phyloP scores from a whole-genome alignment of 1,284 basidiomycete genomes.

The Stereum hirsutum region DNA sequence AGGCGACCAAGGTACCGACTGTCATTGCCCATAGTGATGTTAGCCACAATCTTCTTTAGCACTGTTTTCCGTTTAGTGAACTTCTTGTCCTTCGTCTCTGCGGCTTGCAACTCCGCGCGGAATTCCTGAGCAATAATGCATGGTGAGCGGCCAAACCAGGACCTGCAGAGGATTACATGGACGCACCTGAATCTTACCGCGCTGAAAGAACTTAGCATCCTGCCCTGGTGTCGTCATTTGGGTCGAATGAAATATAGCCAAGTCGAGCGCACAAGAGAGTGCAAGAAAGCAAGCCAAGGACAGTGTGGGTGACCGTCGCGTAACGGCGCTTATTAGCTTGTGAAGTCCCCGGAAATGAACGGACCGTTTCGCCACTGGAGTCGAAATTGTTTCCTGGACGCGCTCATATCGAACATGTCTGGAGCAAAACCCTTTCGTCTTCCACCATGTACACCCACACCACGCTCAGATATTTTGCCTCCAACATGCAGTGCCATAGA shows the following conservation, averaged over 20 bases:
- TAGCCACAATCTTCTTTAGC: constrained; percentile 92
- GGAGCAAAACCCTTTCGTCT: neutral
- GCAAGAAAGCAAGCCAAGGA: neutral
- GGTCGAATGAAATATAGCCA: too few species aligned
- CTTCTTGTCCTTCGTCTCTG: constrained; percentile 91
- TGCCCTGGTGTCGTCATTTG: constrained; percentile 68
- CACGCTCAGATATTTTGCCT: constrained; percentile 26
- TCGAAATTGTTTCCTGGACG: too few species aligned
- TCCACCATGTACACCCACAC: constrained; percentile 16
- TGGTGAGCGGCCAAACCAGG: constrained; percentile 10
- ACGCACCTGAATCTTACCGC: constrained; percentile 85
- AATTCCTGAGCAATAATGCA: constrained; percentile 64
- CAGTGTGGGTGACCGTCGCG: neutral
- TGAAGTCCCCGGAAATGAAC: too few species aligned
- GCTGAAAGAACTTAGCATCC: constrained; percentile 85
- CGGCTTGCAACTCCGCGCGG: constrained; percentile 80
- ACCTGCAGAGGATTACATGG: constrained; percentile 3
- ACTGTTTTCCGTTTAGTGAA: constrained; percentile 84
- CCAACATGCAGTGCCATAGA: constrained; percentile 38
- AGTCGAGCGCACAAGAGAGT: neutral
- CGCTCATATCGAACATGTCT: too few species aligned
- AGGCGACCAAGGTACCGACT: constrained; percentile 47
- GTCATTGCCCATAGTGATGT: constrained; percentile 95
- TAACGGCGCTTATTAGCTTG: too few species aligned
- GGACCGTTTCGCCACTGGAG: too few species aligned